Percentiles rank a stretch among this genome's conserved stretches.
These are phyloP conservation scores for Plasmodium yoelii DNA, from an alignment of 169 alveolate species.

Conservation along the genomic window DNA sequence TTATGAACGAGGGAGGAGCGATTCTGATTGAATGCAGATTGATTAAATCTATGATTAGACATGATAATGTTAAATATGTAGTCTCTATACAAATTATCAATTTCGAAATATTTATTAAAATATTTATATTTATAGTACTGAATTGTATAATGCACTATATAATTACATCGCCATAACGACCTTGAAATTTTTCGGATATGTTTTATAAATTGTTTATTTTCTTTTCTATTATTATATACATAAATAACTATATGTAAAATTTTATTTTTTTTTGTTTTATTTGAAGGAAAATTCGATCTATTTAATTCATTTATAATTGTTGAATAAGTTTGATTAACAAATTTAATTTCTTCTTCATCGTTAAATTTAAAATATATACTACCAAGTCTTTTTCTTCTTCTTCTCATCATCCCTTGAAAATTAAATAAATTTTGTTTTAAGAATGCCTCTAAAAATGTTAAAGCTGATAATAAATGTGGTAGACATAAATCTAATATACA, in stretches of 20 bases:
- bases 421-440: conserved; percentile 51
- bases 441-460: conserved; percentile 61
- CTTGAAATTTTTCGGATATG: conserved; percentile 61
- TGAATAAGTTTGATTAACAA: conserved; percentile 28
- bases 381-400: conserved; percentile 62
- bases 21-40: not conserved
- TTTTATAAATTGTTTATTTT: conserved; percentile 56
- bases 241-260: conserved; percentile 58
- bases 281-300: not conserved
- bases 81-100: conserved; percentile 60
- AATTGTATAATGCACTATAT: conserved; percentile 43
- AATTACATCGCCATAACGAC: conserved; percentile 66
- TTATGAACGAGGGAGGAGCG: too few species aligned
- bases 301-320: conserved; percentile 32
- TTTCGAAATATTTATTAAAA: conserved; percentile 50
- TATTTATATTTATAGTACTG: conserved; percentile 60
- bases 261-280: not conserved
- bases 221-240: conserved; percentile 61
- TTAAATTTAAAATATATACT: conserved; percentile 48
- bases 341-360: conserved; percentile 51
- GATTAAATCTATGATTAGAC: conserved; percentile 23
- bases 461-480: conserved; percentile 43
- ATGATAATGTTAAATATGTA: conserved; percentile 35
- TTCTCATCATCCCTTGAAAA: conserved; percentile 73
- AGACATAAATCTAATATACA: conserved; percentile 50